Evolutionary conservation across 1,284 basidiomycete genomes (phyloP), one percentile per base, ranked within the genome.

Genomic region (Cutaneotrichosporon arboriforme): DNA sequence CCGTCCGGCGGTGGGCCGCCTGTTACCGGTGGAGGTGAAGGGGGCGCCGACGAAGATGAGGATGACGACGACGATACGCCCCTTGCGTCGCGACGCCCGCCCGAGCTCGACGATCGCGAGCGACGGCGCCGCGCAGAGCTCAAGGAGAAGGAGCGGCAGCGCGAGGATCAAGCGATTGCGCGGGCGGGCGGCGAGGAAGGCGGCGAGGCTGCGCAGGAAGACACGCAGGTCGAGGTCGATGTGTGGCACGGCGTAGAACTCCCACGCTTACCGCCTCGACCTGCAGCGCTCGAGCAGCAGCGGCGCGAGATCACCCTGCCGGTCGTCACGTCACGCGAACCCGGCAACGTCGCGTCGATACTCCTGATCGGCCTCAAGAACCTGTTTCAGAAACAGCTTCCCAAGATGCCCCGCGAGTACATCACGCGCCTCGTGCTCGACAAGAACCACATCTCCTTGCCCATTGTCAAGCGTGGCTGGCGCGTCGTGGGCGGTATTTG

Each of bases 341-440:
- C 82, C 18, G 76, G 83, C 41, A 85, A 89, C 1, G 82, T 84
- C 22, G 86, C 86, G 1, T 78, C 87, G 37, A 84, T 97, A 53
- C 84, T 98, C 50, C 81, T 97, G 44, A 92, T 92, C 1, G 91
- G 92, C 12, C 80, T 97, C 57, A 98, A 97, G 77, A 94, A 91
- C 21, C 84, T 98, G 21, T 98, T 98, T 69, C 94, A 97, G 72
- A 90, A 90, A 60, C 96, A 99, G 73, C 77, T 99, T 7, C 96
- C 96, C 8, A 97, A 97, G 76, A 98, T 99, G 96, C 96, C 96
- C 18, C 81, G 92, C 66, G 96, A 98, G 72, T 98, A 99, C 68
- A 99, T 99, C 61, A 90, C 96, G 1, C 84, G 96, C 35, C 81
- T 98, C 14, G 94, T 98, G 0, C 89, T 92, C 60, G 94, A 98